phyloP scores from a whole-genome alignment of 176 grass and related monocot genomes.

The Oryza australiensis region DNA sequence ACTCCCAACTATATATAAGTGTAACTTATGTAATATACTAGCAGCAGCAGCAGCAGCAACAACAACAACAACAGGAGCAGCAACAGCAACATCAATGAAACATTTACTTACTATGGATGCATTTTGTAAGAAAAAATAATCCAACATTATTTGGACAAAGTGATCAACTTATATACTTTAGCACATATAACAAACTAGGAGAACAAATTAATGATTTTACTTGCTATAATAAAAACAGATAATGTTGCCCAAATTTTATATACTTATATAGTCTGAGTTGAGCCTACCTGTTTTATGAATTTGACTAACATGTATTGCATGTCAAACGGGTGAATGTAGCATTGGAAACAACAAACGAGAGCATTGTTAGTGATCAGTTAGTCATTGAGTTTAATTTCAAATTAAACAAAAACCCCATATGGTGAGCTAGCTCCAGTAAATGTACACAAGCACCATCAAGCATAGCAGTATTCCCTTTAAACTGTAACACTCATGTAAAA shows the following conservation, averaged over 20 bases:
- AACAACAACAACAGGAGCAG: not conserved
- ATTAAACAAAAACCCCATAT: not conserved
- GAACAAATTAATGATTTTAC: not conserved
- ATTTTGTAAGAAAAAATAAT: not conserved
- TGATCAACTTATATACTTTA: not conserved
- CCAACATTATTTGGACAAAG: not conserved
- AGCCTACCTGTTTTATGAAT: no score
- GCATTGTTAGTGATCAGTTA: not conserved
- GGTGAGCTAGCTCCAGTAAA: not conserved
- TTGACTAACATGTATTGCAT: not conserved
- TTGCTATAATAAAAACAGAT: not conserved
- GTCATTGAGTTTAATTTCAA: not conserved
- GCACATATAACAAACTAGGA: not conserved
- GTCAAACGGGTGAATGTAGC: not conserved
- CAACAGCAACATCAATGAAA: not conserved
- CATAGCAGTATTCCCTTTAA: not conserved
- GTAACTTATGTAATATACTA: not conserved
- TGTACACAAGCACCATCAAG: not conserved
- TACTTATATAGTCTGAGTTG: not conserved
- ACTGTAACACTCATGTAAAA: no score
- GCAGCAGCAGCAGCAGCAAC: not conserved
- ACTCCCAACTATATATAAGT: no score
- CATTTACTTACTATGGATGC: no score
- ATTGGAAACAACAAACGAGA: not conserved
- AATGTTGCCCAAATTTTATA: not conserved